phyloP scores from a whole-genome alignment of 345 rosid genomes.

The Citrus medica region DNA sequence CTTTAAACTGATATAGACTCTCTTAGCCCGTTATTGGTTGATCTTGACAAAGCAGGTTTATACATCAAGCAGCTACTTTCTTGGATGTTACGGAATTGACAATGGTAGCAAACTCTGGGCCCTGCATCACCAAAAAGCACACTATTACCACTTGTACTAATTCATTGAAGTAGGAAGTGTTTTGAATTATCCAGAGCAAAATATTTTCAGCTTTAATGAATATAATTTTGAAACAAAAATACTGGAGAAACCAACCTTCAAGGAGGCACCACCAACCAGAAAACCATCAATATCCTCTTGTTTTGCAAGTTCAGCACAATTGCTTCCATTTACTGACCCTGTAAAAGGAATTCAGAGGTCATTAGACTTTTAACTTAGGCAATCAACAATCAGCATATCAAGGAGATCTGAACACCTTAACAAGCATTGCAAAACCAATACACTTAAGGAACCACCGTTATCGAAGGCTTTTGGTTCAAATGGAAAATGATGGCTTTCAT shows the following conservation, averaged over 20 bases:
- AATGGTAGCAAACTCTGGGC: conserved; percentile 92
- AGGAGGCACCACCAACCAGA: conserved; percentile 98
- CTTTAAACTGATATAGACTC: conserved; percentile 13
- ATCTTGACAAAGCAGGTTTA: background rate
- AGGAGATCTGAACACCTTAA: background rate
- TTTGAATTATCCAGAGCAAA: background rate
- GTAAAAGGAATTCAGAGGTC: conserved; percentile 9
- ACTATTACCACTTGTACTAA: background rate
- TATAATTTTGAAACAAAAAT: background rate
- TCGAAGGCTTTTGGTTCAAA: background rate
- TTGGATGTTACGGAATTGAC: conserved; percentile 84
- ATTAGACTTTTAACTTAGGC: background rate
- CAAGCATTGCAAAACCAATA: background rate
- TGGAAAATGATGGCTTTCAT: background rate
- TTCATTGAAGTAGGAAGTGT: background rate
- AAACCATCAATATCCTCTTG: conserved; percentile 97
- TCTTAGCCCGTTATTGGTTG: conserved; percentile 7
- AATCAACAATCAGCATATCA: background rate
- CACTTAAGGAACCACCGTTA: background rate
- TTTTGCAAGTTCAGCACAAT: conserved; percentile 88
- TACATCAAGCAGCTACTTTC: conserved; percentile 79
- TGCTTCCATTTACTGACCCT: conserved; percentile 98
- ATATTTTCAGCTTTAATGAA: background rate
- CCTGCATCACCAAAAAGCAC: conserved; percentile 44
- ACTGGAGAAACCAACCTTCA: conserved; percentile 54